Percentiles rank a stretch among this genome's conserved stretches.
These are phyloP conservation scores for Saccharum hybrid DNA, from an alignment of 202 grass and related monocot species.

Conservation along the genomic window DNA sequence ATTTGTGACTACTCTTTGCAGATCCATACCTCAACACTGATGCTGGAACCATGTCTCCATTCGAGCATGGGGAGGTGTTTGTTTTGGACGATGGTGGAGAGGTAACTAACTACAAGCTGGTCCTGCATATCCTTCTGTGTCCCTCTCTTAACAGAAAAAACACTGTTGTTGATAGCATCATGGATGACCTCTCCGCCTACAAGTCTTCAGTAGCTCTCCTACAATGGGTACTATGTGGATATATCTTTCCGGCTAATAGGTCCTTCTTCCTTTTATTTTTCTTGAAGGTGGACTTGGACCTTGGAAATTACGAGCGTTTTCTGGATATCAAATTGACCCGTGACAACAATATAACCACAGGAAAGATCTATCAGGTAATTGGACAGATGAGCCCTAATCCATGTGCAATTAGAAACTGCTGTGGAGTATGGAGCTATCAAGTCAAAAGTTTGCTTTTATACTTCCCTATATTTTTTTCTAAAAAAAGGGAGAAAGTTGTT, in stretches of 20 bases:
- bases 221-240: constrained; percentile 8
- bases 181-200: background rate
- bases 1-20: constrained; percentile 50
- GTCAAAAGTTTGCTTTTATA: constrained; percentile 46
- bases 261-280: constrained; percentile 37
- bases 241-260: constrained; percentile 40
- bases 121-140: constrained; percentile 35
- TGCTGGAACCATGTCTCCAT: constrained; percentile 96
- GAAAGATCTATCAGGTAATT: constrained; percentile 91
- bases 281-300: constrained; percentile 87
- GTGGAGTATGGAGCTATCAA: constrained; percentile 37
- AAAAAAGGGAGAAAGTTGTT: constrained; percentile 15
- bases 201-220: constrained; percentile 6
- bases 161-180: constrained; percentile 13
- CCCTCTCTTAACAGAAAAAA: constrained; percentile 18
- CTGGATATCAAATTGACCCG: constrained; percentile 85
- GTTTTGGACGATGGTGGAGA: constrained; percentile 83
- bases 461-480: background rate
- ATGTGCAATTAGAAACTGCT: constrained; percentile 16
- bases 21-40: constrained; percentile 99
- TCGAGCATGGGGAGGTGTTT: constrained; percentile 93
- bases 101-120: constrained; percentile 57
- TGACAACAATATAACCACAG: constrained; percentile 95
- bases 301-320: constrained; percentile 95
- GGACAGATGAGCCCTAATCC: constrained; percentile 27